Conservation (phyloP, 163 green algal genomes). For the Scenedesmus sp. region DNA sequence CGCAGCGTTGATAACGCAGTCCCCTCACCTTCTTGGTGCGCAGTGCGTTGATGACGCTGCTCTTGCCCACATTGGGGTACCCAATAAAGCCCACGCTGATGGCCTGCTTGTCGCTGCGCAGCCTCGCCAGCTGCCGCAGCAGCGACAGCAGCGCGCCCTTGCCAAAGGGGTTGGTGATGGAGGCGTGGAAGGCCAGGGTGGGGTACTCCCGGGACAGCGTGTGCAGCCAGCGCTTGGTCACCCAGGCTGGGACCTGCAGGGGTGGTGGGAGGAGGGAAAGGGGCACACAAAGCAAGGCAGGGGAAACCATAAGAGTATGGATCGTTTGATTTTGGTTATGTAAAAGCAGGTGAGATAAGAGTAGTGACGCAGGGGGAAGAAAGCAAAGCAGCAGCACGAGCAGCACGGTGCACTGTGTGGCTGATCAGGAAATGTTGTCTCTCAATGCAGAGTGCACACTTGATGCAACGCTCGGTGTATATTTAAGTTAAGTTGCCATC, state of each 20-base stretch:
- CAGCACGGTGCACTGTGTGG: conserved; percentile 5
- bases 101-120: conserved; percentile 96
- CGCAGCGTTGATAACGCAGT: neutral
- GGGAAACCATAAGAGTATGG: neutral
- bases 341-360: neutral
- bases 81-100: conserved; percentile 98
- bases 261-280: neutral
- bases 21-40: conserved; percentile 74
- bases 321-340: neutral
- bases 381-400: neutral
- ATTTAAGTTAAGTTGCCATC: conserved; percentile 69
- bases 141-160: conserved; percentile 97
- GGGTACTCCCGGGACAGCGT: conserved; percentile 93
- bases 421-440: conserved; percentile 69
- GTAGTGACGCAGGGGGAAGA: neutral
- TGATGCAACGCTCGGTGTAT: conserved; percentile 57
- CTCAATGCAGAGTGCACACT: conserved; percentile 46
- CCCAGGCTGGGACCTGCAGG: conserved; percentile 95
- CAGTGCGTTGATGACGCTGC: conserved; percentile 96
- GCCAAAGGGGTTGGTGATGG: conserved; percentile 98
- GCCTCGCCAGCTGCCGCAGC: conserved; percentile 91
- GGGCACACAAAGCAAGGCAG: neutral
- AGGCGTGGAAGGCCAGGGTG: conserved; percentile 97
- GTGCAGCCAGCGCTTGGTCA: conserved; percentile 97
- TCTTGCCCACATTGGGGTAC: conserved; percentile 99